Conservation (phyloP, 2,329 filamentous ascomycete genomes). For the Nemania abortiva region DNA sequence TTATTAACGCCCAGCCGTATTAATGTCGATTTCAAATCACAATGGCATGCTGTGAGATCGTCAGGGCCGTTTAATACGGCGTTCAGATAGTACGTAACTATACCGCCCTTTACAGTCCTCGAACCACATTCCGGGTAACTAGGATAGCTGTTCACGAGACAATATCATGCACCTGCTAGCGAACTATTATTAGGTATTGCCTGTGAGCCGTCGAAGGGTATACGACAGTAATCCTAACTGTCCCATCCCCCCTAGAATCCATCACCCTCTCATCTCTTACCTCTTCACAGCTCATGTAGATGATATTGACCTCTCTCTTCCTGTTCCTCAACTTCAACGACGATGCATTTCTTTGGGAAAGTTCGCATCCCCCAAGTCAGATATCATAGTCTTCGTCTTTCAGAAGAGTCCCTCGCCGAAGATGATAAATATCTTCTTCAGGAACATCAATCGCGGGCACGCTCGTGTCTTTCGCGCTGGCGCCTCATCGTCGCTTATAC, state of each 20-base stretch:
- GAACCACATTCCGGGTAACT: not conserved
- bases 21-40: not conserved
- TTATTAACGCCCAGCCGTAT: not conserved
- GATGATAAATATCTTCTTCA: not conserved
- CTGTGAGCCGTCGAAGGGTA: not conserved
- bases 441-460: not conserved
- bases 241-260: not conserved
- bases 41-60: not conserved
- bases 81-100: not conserved
- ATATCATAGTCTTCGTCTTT: conserved; percentile 8
- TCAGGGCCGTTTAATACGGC: not conserved
- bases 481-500: not conserved
- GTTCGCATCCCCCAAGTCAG: not conserved
- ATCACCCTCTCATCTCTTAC: not conserved
- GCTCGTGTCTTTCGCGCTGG: not conserved
- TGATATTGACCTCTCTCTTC: not conserved
- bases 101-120: not conserved
- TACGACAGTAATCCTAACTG: not conserved
- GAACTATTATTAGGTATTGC: not conserved
- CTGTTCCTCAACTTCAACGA: not conserved
- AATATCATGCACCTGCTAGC: not conserved
- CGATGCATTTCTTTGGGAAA: not conserved
- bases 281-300: not conserved
- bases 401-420: conserved; percentile 3
- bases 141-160: not conserved